These are phyloP conservation scores for Kregervanrija delftensis DNA, from an alignment of 805 yeast species.

Conservation along the genomic window DNA sequence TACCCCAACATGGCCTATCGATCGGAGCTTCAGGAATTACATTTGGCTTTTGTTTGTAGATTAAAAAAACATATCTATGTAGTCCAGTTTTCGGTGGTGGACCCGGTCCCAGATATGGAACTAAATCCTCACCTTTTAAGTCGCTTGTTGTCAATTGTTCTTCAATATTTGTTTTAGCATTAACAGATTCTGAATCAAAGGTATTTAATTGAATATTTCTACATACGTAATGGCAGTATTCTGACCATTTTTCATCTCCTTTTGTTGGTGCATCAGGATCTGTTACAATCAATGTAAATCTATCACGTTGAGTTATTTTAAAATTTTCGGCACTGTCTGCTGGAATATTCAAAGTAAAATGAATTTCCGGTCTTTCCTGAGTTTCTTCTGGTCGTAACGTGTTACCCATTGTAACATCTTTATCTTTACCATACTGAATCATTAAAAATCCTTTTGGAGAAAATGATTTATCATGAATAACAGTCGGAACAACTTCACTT, in stretches of 20 bases:
- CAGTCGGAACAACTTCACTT: slow-evolving; percentile 47
- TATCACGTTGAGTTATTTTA: slow-evolving; percentile 37
- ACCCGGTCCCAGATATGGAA: slow-evolving; percentile 73
- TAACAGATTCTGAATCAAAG: slow-evolving; percentile 28
- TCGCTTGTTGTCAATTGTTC: slow-evolving; percentile 30
- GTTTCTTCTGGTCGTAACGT: slow-evolving; percentile 57
- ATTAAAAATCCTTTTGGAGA: slow-evolving; percentile 50
- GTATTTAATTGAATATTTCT: slow-evolving; percentile 44
- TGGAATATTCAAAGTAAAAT: slow-evolving; percentile 44
- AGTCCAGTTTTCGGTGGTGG: slow-evolving; percentile 86
- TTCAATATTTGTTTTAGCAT: slow-evolving; percentile 12
- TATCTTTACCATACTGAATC: slow-evolving; percentile 48
- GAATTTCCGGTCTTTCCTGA: slow-evolving; percentile 59
- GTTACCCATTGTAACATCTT: slow-evolving; percentile 76
- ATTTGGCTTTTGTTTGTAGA: slow-evolving; percentile 59
- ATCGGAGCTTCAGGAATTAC: slow-evolving; percentile 33
- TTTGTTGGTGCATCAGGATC: slow-evolving; percentile 94
- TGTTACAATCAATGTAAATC: slow-evolving; percentile 71
- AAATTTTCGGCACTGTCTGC: slow-evolving; percentile 32
- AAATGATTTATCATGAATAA: slow-evolving; percentile 33
- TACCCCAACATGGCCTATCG: slow-evolving; percentile 78
- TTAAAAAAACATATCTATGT: slow-evolving; percentile 77
- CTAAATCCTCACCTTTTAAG: slow-evolving; percentile 35
- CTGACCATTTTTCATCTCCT: slow-evolving; percentile 81
- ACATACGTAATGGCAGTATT: slow-evolving; percentile 70